These are phyloP conservation scores for Podaxis sp. DNA, from an alignment of 768 basidiomycete species.

Conservation along the genomic window DNA sequence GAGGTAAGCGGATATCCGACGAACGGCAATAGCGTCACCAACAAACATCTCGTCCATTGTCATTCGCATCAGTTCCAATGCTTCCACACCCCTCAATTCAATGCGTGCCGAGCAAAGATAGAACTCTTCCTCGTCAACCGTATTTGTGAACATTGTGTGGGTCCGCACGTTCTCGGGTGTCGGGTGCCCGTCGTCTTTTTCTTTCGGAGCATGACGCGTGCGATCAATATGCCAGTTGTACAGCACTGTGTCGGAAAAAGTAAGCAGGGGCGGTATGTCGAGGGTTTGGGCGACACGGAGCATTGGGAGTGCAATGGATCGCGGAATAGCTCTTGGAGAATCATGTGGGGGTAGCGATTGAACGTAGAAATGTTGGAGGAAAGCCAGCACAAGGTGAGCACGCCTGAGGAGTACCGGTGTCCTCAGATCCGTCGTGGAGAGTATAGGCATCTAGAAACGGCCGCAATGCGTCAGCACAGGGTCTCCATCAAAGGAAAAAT, in stretches of 20 bases:
- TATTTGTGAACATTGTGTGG: conserved; percentile 73
- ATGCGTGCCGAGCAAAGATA: conserved; percentile 87
- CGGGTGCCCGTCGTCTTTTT: conserved; percentile 24
- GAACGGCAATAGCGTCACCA: conserved; percentile 59
- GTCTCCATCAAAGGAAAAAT: background rate
- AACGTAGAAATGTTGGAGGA: conserved; percentile 76
- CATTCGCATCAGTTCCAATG: conserved; percentile 79
- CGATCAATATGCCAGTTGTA: conserved; percentile 70
- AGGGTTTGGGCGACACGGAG: conserved; percentile 66
- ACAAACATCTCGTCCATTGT: conserved; percentile 92
- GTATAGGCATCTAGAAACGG: conserved; percentile 43
- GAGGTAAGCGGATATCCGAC: conserved; percentile 67
- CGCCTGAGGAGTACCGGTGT: conserved; percentile 65
- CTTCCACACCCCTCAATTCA: conserved; percentile 84
- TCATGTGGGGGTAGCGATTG: conserved; percentile 52
- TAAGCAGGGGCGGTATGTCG: conserved; percentile 83
- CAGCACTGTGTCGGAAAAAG: conserved; percentile 90
- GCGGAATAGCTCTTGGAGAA: conserved; percentile 61
- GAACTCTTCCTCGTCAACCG: conserved; percentile 84
- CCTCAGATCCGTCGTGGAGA: conserved; percentile 41
- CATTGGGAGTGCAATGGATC: conserved; percentile 71
- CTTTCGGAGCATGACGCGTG: conserved; percentile 20
- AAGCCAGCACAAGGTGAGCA: conserved; percentile 73
- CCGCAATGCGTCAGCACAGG: background rate
- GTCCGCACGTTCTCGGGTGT: conserved; percentile 60